Percentiles rank a stretch among this genome's conserved stretches.
Evolutionary conservation across 176 grass and related monocot genomes (phyloP).

Genomic region (Oryza officinalis): DNA sequence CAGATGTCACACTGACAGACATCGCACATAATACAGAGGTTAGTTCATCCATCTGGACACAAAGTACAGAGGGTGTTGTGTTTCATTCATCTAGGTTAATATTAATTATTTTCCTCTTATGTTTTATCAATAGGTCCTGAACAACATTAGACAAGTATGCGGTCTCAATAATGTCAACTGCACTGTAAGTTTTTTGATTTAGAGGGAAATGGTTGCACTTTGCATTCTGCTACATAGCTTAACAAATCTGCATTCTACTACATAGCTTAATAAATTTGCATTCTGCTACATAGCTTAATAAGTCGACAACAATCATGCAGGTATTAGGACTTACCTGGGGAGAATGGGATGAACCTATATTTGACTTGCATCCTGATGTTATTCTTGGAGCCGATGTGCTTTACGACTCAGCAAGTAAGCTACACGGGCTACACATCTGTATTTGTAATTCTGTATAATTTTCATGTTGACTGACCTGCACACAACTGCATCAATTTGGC

Average conservation of each 20-base stretch:
- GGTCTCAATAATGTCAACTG: slow-evolving; percentile 61
- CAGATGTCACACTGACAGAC: slow-evolving; percentile 72
- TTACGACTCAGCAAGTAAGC: slow-evolving; percentile 68
- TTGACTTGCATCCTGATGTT: slow-evolving; percentile 71
- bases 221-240: not conserved
- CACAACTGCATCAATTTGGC: slow-evolving; percentile 18
- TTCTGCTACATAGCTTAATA: not conserved
- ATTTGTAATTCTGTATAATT: not conserved
- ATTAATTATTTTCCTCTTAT: not conserved
- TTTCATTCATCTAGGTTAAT: not conserved
- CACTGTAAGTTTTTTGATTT: slow-evolving; percentile 48
- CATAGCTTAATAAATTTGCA: not conserved
- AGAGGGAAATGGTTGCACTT: not conserved
- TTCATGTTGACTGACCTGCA: not conserved
- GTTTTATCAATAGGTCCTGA: slow-evolving; percentile 56
- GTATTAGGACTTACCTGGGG: slow-evolving; percentile 82
- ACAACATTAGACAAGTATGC: slow-evolving; percentile 71
- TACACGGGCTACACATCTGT: not conserved
- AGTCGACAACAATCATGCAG: slow-evolving; percentile 27
- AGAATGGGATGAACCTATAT: slow-evolving; percentile 64
- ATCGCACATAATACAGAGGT: slow-evolving; percentile 62
- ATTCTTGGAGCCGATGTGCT: slow-evolving; percentile 87
- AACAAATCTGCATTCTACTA: too few species aligned
- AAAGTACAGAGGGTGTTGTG: not conserved
- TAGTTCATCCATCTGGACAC: not conserved